phyloP scores from a whole-genome alignment of 495 filamentous ascomycete genomes.

The Lasiosphaeria hispida region DNA sequence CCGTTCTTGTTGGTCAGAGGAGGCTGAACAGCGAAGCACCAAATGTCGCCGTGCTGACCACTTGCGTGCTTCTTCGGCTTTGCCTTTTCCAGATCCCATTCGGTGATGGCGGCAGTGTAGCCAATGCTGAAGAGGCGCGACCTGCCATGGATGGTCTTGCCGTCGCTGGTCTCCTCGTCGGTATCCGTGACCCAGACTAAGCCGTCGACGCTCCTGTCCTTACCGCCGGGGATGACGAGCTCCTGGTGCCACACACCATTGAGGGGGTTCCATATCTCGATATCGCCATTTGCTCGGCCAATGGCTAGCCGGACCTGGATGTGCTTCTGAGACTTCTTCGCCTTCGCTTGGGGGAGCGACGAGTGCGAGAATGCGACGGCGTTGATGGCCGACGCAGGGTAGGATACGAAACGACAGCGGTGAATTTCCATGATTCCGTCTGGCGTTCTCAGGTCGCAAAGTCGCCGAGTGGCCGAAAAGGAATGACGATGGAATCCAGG shows the following conservation, averaged over 20 bases:
- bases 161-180: constrained; percentile 60
- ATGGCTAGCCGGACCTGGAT: constrained; percentile 71
- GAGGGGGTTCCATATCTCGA: constrained; percentile 96
- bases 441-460: constrained; percentile 14
- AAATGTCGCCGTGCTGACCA: constrained; percentile 93
- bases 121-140: constrained; percentile 95
- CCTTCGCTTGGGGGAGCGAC: constrained; percentile 58
- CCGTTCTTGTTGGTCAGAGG: constrained; percentile 19
- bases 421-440: constrained; percentile 79
- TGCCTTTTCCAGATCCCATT: constrained; percentile 86
- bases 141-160: constrained; percentile 62
- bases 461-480: constrained; percentile 12
- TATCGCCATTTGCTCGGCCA: constrained; percentile 90
- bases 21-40: constrained; percentile 93
- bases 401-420: constrained; percentile 95
- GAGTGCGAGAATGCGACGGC: constrained; percentile 89
- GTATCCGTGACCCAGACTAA: constrained; percentile 91
- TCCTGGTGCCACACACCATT: constrained; percentile 88
- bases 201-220: constrained; percentile 83
- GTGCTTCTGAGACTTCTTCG: constrained; percentile 45
- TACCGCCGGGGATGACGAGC: constrained; percentile 76
- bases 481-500: constrained; percentile 1
- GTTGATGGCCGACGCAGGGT: constrained; percentile 89
- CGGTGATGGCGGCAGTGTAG: constrained; percentile 85
- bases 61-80: constrained; percentile 75